Percentiles rank a stretch among this genome's conserved stretches.
Evolutionary conservation across 2,329 filamentous ascomycete genomes (phyloP).

Genomic region (Pseudopithomyces chartarum): DNA sequence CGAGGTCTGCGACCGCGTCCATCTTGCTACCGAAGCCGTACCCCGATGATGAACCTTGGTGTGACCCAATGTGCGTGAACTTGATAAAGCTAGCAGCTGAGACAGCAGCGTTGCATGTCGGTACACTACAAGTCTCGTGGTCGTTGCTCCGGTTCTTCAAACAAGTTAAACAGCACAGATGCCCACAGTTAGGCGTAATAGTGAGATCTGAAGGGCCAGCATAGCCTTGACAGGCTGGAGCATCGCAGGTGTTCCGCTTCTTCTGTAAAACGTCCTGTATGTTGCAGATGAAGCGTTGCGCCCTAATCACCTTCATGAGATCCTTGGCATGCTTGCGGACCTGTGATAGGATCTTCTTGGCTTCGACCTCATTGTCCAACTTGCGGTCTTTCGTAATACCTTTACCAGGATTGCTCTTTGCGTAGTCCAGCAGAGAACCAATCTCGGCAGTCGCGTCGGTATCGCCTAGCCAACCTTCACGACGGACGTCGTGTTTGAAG

Average conservation of each 20-base stretch:
- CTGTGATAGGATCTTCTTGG: constrained; percentile 25
- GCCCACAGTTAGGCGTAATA: constrained; percentile 32
- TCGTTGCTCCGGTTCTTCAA: constrained; percentile 22
- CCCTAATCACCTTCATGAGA: constrained; percentile 21
- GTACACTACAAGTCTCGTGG: constrained; percentile 25
- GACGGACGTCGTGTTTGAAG: neutral
- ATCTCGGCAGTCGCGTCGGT: neutral
- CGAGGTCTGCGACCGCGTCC: constrained; percentile 25
- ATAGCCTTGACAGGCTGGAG: constrained; percentile 17
- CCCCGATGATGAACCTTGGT: constrained; percentile 21
- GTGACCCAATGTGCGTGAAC: constrained; percentile 23
- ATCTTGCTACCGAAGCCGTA: constrained; percentile 37
- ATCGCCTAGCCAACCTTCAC: neutral
- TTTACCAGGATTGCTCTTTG: neutral
- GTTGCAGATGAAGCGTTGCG: constrained; percentile 28
- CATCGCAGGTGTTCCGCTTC: constrained; percentile 16
- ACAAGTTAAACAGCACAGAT: constrained; percentile 30
- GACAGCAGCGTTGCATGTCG: constrained; percentile 24
- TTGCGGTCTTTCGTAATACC: neutral
- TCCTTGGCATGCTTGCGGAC: constrained; percentile 26
- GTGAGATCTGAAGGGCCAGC: constrained; percentile 15
- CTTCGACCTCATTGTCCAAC: neutral
- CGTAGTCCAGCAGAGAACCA: neutral
- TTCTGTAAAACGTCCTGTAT: constrained; percentile 9
- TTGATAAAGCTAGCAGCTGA: constrained; percentile 25